These are phyloP conservation scores for Blastobotrys serpentis DNA, from an alignment of 1,139 yeast genomes.

Conservation along the genomic window DNA sequence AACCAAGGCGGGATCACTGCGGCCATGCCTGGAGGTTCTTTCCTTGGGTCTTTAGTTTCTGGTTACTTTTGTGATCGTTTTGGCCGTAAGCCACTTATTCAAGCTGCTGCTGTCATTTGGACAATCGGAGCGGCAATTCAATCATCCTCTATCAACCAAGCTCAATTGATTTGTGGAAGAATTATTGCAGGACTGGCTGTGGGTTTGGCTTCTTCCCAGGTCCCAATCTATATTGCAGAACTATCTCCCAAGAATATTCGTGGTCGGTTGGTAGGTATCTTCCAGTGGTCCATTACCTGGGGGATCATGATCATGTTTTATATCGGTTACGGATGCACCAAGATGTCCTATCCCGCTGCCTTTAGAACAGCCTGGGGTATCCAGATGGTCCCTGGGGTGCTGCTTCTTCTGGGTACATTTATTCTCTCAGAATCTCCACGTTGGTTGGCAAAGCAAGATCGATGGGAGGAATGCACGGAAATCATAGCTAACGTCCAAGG, in stretches of 20 bases:
- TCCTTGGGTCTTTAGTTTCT: constrained; percentile 43
- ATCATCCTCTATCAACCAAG: constrained; percentile 67
- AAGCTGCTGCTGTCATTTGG: constrained; percentile 73
- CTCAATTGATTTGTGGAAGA: constrained; percentile 69
- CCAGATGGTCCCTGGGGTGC: constrained; percentile 61
- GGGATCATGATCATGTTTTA: constrained; percentile 63
- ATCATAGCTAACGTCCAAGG: constrained; percentile 55
- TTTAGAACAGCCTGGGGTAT: constrained; percentile 72
- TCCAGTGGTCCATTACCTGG: constrained; percentile 68
- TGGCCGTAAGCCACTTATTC: constrained; percentile 78
- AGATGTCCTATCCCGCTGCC: constrained; percentile 49
- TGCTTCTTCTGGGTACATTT: constrained; percentile 49
- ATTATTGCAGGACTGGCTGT: constrained; percentile 64
- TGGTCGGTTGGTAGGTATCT: constrained; percentile 64
- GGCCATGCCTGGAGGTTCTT: constrained; percentile 93
- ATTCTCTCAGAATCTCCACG: constrained; percentile 72
- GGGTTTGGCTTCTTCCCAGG: constrained; percentile 69
- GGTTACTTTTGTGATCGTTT: constrained; percentile 59
- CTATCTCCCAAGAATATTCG: constrained; percentile 64
- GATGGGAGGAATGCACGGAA: constrained; percentile 62
- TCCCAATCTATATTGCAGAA: constrained; percentile 74
- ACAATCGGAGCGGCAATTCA: constrained; percentile 82
- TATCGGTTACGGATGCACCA: constrained; percentile 59
- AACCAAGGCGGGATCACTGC: constrained; percentile 91
- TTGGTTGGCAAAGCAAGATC: constrained; percentile 64